Conservation (phyloP, 352 stramenopile species). For the Phytophthora megakarya region DNA sequence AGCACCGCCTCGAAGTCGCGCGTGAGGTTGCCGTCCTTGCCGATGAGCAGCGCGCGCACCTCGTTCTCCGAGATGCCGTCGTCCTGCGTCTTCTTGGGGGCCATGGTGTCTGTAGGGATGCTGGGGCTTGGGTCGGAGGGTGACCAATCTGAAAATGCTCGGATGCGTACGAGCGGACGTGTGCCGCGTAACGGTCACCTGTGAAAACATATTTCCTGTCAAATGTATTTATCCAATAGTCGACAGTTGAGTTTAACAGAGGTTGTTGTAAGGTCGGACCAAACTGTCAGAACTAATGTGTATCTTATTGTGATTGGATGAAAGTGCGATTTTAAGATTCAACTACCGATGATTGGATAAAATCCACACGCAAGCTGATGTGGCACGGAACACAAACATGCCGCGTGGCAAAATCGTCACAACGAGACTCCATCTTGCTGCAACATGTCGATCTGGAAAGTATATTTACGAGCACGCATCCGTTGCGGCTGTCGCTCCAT, state of each 20-base stretch:
- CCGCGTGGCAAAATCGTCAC: slow-evolving; percentile 40
- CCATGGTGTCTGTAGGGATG: slow-evolving; percentile 48
- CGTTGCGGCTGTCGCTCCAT: neutral
- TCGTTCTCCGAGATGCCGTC: slow-evolving; percentile 79
- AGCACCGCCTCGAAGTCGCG: slow-evolving; percentile 87
- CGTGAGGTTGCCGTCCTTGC: slow-evolving; percentile 81
- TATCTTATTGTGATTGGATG: slow-evolving; percentile 1
- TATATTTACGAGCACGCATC: neutral
- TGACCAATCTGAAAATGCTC: slow-evolving; percentile 45
- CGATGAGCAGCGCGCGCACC: slow-evolving; percentile 81
- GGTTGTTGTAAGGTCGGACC: slow-evolving; percentile 11
- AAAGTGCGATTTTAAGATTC: too few species aligned
- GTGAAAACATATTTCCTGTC: slow-evolving; percentile 19
- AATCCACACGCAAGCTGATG: slow-evolving; percentile 19
- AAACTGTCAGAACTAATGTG: slow-evolving; percentile 18
- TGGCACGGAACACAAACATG: slow-evolving; percentile 21
- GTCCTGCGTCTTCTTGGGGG: slow-evolving; percentile 58
- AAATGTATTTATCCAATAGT: slow-evolving; percentile 4
- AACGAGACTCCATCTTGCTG: slow-evolving; percentile 17
- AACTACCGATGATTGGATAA: slow-evolving; percentile 7
- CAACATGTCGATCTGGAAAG: slow-evolving; percentile 4
- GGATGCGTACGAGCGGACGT: slow-evolving; percentile 23
- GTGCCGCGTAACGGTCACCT: slow-evolving; percentile 14
- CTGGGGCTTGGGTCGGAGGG: slow-evolving; percentile 2
- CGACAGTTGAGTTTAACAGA: too few species aligned